Percentiles rank a stretch among this genome's conserved stretches.
Conservation (phyloP, 2,329 filamentous ascomycete genomes). For the Colletotrichum simmondsii region DNA sequence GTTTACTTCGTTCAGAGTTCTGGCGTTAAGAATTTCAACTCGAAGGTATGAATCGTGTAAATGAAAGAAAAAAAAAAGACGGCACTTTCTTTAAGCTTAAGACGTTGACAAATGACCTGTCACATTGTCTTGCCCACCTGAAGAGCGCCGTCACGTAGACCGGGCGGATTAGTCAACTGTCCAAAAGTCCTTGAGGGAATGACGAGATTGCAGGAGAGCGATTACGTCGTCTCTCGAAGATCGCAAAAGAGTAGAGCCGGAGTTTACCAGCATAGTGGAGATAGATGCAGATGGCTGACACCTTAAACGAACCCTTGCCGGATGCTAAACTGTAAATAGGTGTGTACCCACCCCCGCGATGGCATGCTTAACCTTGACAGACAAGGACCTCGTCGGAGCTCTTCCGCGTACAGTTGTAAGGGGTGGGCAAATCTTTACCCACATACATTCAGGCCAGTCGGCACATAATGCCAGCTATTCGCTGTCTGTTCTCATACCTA, state of each 20-base stretch:
- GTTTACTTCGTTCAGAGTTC: no score
- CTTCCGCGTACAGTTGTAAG: background rate
- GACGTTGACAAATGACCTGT: no score
- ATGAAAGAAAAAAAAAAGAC: no score
- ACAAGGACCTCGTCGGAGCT: background rate
- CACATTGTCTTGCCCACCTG: no score
- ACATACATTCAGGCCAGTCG: no score
- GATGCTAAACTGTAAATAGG: background rate
- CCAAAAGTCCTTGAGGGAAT: background rate
- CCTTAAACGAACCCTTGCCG: background rate
- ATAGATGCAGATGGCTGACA: background rate
- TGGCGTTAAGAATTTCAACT: no score
- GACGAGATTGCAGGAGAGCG: background rate
- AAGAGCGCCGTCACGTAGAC: no score
- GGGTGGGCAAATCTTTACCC: background rate
- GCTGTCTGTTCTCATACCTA: no score
- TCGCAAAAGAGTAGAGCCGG: background rate
- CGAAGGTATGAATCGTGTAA: no score
- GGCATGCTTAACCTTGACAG: background rate
- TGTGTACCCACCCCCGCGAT: background rate
- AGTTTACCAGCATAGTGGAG: background rate
- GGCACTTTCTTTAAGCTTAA: no score
- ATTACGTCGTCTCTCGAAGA: background rate
- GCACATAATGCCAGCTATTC: no score
- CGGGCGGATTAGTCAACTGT: background rate